phyloP scores from a whole-genome alignment of 2,329 filamentous ascomycete species.

The Macrophomina tecta region DNA sequence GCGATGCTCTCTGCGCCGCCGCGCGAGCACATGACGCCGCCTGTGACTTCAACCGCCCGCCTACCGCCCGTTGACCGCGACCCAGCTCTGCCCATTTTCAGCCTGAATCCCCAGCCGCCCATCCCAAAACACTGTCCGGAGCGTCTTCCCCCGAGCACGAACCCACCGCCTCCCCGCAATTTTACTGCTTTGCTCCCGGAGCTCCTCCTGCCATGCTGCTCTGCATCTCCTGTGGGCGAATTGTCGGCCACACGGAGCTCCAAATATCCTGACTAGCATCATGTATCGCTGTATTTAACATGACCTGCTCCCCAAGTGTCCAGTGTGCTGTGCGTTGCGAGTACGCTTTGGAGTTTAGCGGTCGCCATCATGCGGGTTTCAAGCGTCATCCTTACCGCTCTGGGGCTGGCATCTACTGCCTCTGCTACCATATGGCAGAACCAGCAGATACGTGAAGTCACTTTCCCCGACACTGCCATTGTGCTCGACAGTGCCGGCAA shows the following conservation, averaged over 20 bases:
- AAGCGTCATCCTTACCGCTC: slow-evolving; percentile 19
- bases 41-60: slow-evolving; percentile 13
- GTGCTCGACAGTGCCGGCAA: slow-evolving; percentile 37
- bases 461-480: slow-evolving; percentile 47
- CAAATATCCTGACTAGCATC: not conserved
- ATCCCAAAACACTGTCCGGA: slow-evolving; percentile 16
- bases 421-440: slow-evolving; percentile 52
- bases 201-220: not conserved
- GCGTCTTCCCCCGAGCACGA: slow-evolving; percentile 6
- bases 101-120: slow-evolving; percentile 12
- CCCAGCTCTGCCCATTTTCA: slow-evolving; percentile 1
- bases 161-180: not conserved
- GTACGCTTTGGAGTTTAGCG: not conserved
- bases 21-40: slow-evolving; percentile 17
- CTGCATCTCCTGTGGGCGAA: not conserved
- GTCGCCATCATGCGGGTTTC: slow-evolving; percentile 13
- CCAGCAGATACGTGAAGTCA: slow-evolving; percentile 46
- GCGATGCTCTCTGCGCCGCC: not conserved
- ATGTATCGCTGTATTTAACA: slow-evolving; percentile 10
- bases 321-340: not conserved
- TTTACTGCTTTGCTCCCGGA: slow-evolving; percentile 22
- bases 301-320: not conserved
- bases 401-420: slow-evolving; percentile 32
- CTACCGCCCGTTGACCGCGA: not conserved
- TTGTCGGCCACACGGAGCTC: not conserved